These are phyloP conservation scores for Arabidopsis suecica DNA, from an alignment of 345 rosid species.

Conservation along the genomic window DNA sequence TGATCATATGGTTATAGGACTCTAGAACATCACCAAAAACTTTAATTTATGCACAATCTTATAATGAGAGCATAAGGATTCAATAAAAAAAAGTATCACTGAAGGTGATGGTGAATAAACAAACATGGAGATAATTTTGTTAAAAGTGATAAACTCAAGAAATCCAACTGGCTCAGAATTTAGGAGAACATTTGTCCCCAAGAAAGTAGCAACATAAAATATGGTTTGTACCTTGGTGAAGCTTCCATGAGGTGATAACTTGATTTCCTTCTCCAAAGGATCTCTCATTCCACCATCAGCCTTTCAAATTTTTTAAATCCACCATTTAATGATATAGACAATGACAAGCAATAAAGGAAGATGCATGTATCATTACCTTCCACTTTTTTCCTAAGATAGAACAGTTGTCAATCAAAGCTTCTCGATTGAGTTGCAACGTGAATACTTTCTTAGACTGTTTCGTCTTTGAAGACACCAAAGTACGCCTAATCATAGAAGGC, in stretches of 20 bases:
- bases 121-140: neutral
- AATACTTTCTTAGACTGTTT: slow-evolving; percentile 60
- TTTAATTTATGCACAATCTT: neutral
- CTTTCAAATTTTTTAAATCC: slow-evolving; percentile 40
- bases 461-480: slow-evolving; percentile 72
- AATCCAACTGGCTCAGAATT: neutral
- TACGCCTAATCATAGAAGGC: slow-evolving; percentile 47
- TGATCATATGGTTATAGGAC: neutral
- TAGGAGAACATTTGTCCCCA: neutral
- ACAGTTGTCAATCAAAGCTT: slow-evolving; percentile 48
- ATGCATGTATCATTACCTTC: slow-evolving; percentile 50
- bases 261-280: slow-evolving; percentile 54
- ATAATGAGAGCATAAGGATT: neutral
- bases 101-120: neutral
- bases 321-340: neutral
- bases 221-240: slow-evolving; percentile 50
- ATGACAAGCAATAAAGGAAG: neutral
- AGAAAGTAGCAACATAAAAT: neutral
- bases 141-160: neutral
- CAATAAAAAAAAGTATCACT: neutral
- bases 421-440: slow-evolving; percentile 56
- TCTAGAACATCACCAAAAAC: neutral
- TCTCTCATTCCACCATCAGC: slow-evolving; percentile 64
- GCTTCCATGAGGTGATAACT: slow-evolving; percentile 62
- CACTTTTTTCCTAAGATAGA: slow-evolving; percentile 52